Conservation (phyloP, 2,329 filamentous ascomycete species). For the Fusarium sp. region DNA sequence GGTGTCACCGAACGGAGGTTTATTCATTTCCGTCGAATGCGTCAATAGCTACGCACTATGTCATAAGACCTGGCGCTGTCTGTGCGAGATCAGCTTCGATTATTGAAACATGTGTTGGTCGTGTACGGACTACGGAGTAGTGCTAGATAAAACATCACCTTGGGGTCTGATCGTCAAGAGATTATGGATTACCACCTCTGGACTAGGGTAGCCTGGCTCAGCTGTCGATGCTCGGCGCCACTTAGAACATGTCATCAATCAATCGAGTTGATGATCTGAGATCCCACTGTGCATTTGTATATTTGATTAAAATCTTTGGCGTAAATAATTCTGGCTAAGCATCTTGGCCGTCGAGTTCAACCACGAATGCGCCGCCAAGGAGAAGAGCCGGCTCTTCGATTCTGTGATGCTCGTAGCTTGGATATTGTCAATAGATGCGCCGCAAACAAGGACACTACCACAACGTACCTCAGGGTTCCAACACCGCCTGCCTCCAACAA, state of each 20-base stretch:
- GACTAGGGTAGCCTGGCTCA: conserved; percentile 15
- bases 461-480: conserved; percentile 76
- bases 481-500: conserved; percentile 91
- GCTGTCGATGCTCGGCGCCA: conserved; percentile 3
- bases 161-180: conserved; percentile 25
- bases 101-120: conserved; percentile 17
- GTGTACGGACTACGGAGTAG: neutral
- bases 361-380: conserved; percentile 77
- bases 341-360: conserved; percentile 53
- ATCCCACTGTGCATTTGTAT: neutral
- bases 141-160: conserved; percentile 18
- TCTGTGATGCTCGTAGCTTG: conserved; percentile 82
- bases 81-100: conserved; percentile 27
- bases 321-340: neutral
- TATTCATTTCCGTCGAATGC: conserved; percentile 36
- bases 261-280: conserved; percentile 26
- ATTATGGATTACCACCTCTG: conserved; percentile 21
- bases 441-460: neutral
- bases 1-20: conserved; percentile 22
- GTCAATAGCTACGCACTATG: neutral
- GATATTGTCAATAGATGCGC: conserved; percentile 17
- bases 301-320: neutral
- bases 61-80: conserved; percentile 17
- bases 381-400: conserved; percentile 84
- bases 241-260: conserved; percentile 24